Conservation (phyloP, 768 basidiomycete species). For the Phanerochaete sordida region DNA sequence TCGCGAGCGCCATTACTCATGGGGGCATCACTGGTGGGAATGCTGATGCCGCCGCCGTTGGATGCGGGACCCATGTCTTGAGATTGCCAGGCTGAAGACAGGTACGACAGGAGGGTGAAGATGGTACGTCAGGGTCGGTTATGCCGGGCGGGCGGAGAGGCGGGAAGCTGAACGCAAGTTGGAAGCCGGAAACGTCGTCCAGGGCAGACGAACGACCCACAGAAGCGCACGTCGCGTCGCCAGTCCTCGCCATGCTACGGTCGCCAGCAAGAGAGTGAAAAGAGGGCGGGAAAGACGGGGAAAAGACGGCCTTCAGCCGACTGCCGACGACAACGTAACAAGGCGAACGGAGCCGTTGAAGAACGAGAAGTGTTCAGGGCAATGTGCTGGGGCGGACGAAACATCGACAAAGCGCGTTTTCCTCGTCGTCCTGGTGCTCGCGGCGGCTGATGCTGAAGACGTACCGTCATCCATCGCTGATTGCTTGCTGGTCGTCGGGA, state of each 20-base stretch:
- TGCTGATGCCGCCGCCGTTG: conserved; percentile 54
- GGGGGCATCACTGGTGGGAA: conserved; percentile 49
- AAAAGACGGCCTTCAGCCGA: conserved; percentile 27
- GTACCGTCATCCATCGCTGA: conserved; percentile 70
- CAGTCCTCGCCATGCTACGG: neutral
- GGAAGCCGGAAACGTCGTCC: conserved; percentile 19
- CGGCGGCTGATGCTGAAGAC: conserved; percentile 75
- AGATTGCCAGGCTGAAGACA: conserved; percentile 73
- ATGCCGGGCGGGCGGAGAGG: conserved; percentile 28
- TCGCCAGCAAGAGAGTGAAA: neutral
- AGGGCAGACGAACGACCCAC: conserved; percentile 10
- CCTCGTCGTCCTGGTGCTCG: conserved; percentile 47
- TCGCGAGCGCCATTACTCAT: conserved; percentile 48
- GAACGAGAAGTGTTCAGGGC: conserved; percentile 22
- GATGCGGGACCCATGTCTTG: conserved; percentile 74
- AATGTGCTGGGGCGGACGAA: conserved; percentile 12
- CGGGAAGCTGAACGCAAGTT: conserved; percentile 19
- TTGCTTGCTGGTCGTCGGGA: conserved; percentile 19
- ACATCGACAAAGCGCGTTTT: conserved; percentile 15
- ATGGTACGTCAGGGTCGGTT: conserved; percentile 42
- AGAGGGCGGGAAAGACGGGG: conserved; percentile 13
- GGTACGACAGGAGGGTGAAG: conserved; percentile 31
- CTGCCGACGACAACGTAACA: conserved; percentile 15
- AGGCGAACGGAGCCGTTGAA: conserved; percentile 8
- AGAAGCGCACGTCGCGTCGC: conserved; percentile 1